Base-by-base conservation (phyloP, 1,284 basidiomycete genomes). In the Ustilago vetiveriae region DNA sequence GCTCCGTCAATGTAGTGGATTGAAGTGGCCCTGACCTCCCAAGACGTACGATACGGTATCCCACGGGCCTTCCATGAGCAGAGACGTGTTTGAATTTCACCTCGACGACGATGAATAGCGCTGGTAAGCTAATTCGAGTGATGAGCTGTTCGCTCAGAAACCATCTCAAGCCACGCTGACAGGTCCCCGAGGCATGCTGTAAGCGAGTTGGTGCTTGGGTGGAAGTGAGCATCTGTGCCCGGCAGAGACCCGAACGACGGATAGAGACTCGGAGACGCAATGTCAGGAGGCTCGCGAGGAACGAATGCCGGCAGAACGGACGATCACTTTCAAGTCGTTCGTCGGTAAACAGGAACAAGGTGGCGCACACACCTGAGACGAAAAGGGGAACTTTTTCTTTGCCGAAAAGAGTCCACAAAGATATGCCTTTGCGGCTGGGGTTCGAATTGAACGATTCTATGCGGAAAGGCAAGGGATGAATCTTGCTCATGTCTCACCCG, bases 141-240 rank as follows among this genome's bases (percentile, higher is more conserved):
- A n/a, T n/a, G n/a, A n/a, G n/a, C n/a, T 11, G 7, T n/a, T 47
- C 26, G 45, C 45, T 47, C 22, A 26, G 7, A 14, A 2, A 2
- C 2, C 23, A 5, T 22, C 16, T 13, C 35, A 19, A 27, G 9
- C n/a, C 43, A 44, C 42, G 30, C 14, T 45, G 26, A n/a, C 8
- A 33, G 23, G 6, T 46, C 44, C 24, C 55, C 55, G 55, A 57
- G 55, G 55, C 42, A 46, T 41, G 55, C 29, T 32, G 14, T 32
- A 45, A 51, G 48, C 48, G 55, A 50, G 48, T 9, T 13, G 35
- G 55, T 43, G 55, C 48, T 49, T 42, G 37, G 36, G 42, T n/a
- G 23, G 24, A 35, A 10, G 2, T 14, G n/a, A n/a, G n/a, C n/a
- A n/a, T 3, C 33, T 6, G 2, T 35, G 6, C 16, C 24, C 35